Evolutionary conservation across 2,329 filamentous ascomycete genomes (phyloP).

Genomic region (Botrytis elliptica): DNA sequence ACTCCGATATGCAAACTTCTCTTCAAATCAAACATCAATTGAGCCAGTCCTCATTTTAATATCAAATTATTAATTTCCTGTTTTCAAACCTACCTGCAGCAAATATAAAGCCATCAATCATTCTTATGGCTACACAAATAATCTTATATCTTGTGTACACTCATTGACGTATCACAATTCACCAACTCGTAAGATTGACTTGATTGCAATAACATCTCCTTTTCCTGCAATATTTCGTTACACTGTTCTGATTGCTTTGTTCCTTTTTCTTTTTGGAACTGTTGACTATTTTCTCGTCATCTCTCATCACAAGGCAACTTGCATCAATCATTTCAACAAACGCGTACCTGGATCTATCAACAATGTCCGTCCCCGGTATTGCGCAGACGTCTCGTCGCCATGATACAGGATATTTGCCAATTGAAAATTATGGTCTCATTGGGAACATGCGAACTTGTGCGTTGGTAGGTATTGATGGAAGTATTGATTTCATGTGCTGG

Average conservation of each 20-base stretch:
- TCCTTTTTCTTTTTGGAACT: background rate
- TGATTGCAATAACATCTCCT: background rate
- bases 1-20: background rate
- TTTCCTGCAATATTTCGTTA: slow-evolving; percentile 3
- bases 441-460: slow-evolving; percentile 80
- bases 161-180: background rate
- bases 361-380: background rate
- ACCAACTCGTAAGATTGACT: background rate
- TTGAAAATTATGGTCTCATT: slow-evolving; percentile 78
- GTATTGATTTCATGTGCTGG: slow-evolving; percentile 78
- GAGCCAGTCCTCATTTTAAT: background rate
- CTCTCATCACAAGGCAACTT: slow-evolving; percentile 7
- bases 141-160: background rate
- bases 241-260: slow-evolving; percentile 12
- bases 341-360: background rate
- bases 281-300: background rate
- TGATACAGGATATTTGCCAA: slow-evolving; percentile 42
- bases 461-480: slow-evolving; percentile 70
- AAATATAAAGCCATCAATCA: background rate
- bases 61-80: background rate
- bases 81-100: background rate
- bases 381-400: slow-evolving; percentile 24
- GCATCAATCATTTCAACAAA: slow-evolving; percentile 10
- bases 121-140: slow-evolving; percentile 9
- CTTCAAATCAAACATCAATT: background rate